A percentile compares a stretch with the other conserved stretches of the same genome.
Conservation (phyloP, 176 grass and related monocot species). For the Neostapfia colusana region DNA sequence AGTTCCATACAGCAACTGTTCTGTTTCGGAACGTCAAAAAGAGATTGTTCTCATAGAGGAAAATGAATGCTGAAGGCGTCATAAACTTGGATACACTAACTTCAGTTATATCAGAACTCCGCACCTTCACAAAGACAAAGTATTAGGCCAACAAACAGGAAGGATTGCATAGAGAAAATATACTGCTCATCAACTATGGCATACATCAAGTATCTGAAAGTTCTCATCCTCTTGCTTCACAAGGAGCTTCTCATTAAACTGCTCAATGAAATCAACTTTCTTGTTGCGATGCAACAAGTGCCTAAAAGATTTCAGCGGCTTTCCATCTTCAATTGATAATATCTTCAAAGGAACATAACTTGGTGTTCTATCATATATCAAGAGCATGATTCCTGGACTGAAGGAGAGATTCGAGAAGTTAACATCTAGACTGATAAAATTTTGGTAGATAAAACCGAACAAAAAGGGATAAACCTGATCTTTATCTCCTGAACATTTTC, state of each 20-base stretch:
- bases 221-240: slow-evolving; percentile 98
- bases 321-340: slow-evolving; percentile 97
- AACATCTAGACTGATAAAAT: slow-evolving; percentile 11
- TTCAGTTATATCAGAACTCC: slow-evolving; percentile 85
- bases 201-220: slow-evolving; percentile 98
- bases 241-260: slow-evolving; percentile 91
- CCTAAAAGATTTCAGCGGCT: slow-evolving; percentile 76
- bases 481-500: slow-evolving; percentile 96
- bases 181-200: slow-evolving; percentile 1
- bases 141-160: slow-evolving; percentile 23
- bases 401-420: slow-evolving; percentile 17
- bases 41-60: slow-evolving; percentile 97
- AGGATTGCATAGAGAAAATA: background rate
- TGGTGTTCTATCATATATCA: slow-evolving; percentile 81
- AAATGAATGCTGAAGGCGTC: slow-evolving; percentile 96
- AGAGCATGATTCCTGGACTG: slow-evolving; percentile 98
- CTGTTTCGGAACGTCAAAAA: slow-evolving; percentile 97
- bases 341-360: slow-evolving; percentile 92
- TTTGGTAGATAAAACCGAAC: background rate
- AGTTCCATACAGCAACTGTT: slow-evolving; percentile 96
- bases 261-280: slow-evolving; percentile 99
- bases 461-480: slow-evolving; percentile 61
- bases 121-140: slow-evolving; percentile 60
- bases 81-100: slow-evolving; percentile 82
- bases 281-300: slow-evolving; percentile 90